Base-by-base conservation (phyloP, 768 basidiomycete species). In the Russula sp. region DNA sequence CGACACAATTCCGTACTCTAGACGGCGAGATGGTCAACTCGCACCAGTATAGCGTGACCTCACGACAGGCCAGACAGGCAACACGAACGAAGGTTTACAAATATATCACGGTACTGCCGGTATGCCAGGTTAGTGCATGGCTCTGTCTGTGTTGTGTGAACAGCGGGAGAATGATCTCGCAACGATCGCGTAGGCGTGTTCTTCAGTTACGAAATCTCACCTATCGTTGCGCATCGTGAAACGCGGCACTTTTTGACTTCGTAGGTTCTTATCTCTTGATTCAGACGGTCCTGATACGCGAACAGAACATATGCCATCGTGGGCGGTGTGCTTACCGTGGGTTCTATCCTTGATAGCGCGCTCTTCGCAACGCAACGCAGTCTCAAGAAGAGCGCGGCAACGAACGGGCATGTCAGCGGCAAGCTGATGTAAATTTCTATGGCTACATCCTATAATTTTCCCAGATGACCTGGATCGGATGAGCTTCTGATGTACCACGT, bases 201-300 rank as follows among this genome's bases (percentile, higher is more conserved):
- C 79, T 87, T 90, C 80, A 97, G 94, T 78, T 97, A 91, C 73
- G 95, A 98, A 73, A 97, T 98, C 71, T 97, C 94, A 18, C 96
- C 95, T 13, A 94, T 99, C 54, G 89, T 99, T 55, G 87, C 94
- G 27, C 94, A 98, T 73, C 82, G 84, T 11, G 96, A 98, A 72
- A 87, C 84, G 39, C 82, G 94, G 59, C 95, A 99, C 76, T 98
- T 98, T 80, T 77, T 98, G 32, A 98, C 97, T 49, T 98, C 95
- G 91, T 95, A 71, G 71, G 94, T 81, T 22, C 59, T 54, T 39
- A 35, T 40, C 9, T 31, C 58, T 31, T 63, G 22, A 31, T 39
- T 42, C 20, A 9, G 60, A 39, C 59, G 63, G 34, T 49, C 34
- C 55, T 27, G 44, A 57, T 16, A 57, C 40, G 31, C 18, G 57